Evolutionary conservation across 441 rosid species (phyloP), one percentile per base, ranked within the genome.

Genomic region (Sinapis alba): DNA sequence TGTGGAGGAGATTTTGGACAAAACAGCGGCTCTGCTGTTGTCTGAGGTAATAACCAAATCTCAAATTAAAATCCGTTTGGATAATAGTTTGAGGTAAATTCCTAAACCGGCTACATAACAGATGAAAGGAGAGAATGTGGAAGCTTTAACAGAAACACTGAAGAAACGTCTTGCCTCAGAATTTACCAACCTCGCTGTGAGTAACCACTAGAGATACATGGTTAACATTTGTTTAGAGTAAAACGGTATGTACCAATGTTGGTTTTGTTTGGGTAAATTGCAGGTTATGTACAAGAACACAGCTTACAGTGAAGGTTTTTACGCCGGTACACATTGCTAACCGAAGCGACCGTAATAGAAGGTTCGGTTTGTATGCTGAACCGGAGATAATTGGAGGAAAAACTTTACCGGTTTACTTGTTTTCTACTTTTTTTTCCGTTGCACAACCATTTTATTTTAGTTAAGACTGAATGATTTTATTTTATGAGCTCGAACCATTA

Each of bases 261-360:
- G 7, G 50, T 68, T 61, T 62, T 68, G 26, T 62, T 0, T 62
- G 32, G 51, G 36, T 43, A 24, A 61, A 53, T 80, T 83, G 87
- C 91, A 92, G 97, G 76, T 79, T 15, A 88, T 90, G 80, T 92
- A 82, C 85, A 86, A 90, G 90, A 89, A 87, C 85, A 74, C 87
- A 4, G 89, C 89, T 1, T 89, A 87, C 43, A 28, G 88, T 0
- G 84, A 87, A 84, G 94, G 91, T 43, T 89, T 89, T 75, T 30
- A 74, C n/a, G 85, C 89, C 6, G 89, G 86, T 77, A 78, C 26
- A 20, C 38, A 0, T 12, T 41, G 26, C 72, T 80, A 79, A 63
- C 84, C 80, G 18, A 78, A 81, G 67, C 81, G 82, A 38, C 28
- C 8, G 32, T 67, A 66, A 67, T 28, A 58, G 45, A 4, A 4